phyloP scores from a whole-genome alignment of 2,329 filamentous ascomycete species.

The Chaetomium sp. region DNA sequence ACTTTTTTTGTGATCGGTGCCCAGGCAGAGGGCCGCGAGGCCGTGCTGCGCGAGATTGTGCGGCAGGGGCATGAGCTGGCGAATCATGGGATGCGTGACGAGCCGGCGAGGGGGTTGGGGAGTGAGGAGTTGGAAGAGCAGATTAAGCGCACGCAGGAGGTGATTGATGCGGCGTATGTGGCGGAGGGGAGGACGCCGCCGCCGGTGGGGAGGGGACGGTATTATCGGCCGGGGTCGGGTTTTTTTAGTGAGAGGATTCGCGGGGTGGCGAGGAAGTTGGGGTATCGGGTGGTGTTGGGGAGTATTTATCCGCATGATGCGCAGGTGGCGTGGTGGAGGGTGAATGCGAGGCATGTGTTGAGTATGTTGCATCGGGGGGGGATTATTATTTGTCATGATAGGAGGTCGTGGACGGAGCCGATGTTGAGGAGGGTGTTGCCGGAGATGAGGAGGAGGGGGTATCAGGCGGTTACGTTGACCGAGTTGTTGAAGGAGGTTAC shows the following conservation, averaged over 20 bases:
- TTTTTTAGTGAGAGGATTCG: slow-evolving; percentile 73
- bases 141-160: slow-evolving; percentile 56
- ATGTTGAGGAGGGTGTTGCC: slow-evolving; percentile 71
- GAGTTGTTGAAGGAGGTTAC: slow-evolving; percentile 48
- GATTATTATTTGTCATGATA: slow-evolving; percentile 81
- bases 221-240: slow-evolving; percentile 78
- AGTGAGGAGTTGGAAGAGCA: slow-evolving; percentile 55
- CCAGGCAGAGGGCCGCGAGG: slow-evolving; percentile 54
- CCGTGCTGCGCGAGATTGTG: slow-evolving; percentile 51
- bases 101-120: slow-evolving; percentile 59
- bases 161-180: slow-evolving; percentile 52
- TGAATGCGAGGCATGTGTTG: slow-evolving; percentile 74
- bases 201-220: slow-evolving; percentile 35
- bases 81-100: slow-evolving; percentile 87
- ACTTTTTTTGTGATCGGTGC: slow-evolving; percentile 87
- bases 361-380: slow-evolving; percentile 71
- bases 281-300: slow-evolving; percentile 70
- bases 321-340: slow-evolving; percentile 61
- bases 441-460: slow-evolving; percentile 63
- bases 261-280: slow-evolving; percentile 49
- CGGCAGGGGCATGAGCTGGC: slow-evolving; percentile 63
- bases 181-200: slow-evolving; percentile 31
- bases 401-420: slow-evolving; percentile 72
- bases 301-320: slow-evolving; percentile 86
- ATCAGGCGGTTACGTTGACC: slow-evolving; percentile 63